These are phyloP conservation scores for Perkinsus marinus DNA, from an alignment of 169 alveolate species.

Conservation along the genomic window DNA sequence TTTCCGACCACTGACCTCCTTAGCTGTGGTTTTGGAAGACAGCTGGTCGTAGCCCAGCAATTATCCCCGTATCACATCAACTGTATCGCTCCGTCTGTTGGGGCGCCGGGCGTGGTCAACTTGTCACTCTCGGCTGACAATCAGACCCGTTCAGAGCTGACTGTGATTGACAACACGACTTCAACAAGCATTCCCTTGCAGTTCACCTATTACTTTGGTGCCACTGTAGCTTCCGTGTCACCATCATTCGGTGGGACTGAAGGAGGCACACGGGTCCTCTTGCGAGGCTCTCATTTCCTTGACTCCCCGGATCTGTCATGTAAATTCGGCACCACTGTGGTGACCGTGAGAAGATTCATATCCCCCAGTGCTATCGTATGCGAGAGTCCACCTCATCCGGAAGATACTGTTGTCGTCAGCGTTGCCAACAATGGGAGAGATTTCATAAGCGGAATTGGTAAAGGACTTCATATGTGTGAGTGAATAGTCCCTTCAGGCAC, in stretches of 20 bases:
- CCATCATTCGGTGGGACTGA: slow-evolving; percentile 18
- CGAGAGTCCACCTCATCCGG: background rate
- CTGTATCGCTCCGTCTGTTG: background rate
- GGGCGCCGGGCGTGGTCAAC: background rate
- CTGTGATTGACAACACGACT: background rate
- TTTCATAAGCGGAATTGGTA: background rate
- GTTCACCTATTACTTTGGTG: slow-evolving; percentile 16
- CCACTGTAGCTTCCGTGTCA: slow-evolving; percentile 19
- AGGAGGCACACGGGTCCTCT: slow-evolving; percentile 20
- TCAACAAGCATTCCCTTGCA: background rate
- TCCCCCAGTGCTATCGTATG: background rate
- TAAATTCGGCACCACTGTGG: slow-evolving; percentile 13
- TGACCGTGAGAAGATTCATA: background rate
- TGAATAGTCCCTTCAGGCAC: background rate
- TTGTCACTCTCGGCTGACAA: background rate
- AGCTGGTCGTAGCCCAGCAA: slow-evolving; percentile 5
- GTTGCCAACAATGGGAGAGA: slow-evolving; percentile 20
- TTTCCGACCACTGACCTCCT: slow-evolving; percentile 9
- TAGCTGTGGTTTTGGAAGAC: slow-evolving; percentile 14
- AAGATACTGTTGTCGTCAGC: background rate
- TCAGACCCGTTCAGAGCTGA: background rate
- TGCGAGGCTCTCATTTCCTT: slow-evolving; percentile 23
- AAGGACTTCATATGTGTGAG: background rate
- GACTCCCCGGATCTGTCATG: slow-evolving; percentile 16
- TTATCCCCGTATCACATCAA: slow-evolving; percentile 10